Conservation (phyloP, 768 basidiomycete species). For the Pholiota microspora region DNA sequence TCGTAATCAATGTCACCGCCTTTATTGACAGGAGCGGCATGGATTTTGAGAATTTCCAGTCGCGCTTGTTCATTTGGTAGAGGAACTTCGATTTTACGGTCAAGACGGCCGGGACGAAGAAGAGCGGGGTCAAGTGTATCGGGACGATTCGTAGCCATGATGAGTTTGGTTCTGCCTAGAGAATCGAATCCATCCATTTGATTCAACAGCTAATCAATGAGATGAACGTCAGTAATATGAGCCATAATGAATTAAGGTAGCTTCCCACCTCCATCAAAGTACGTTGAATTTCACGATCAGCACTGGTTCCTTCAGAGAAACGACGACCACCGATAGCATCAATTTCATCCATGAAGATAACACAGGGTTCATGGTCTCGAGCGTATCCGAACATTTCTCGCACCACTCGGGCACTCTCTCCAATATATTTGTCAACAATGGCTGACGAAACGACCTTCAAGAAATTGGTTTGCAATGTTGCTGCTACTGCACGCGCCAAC, state of each 20-base stretch:
- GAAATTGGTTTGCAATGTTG: slow-evolving; percentile 93
- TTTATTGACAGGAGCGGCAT: slow-evolving; percentile 92
- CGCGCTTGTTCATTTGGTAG: slow-evolving; percentile 97
- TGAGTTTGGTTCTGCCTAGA: slow-evolving; percentile 90
- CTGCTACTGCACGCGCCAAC: slow-evolving; percentile 93
- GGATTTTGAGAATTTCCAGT: slow-evolving; percentile 96
- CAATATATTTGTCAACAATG: slow-evolving; percentile 98
- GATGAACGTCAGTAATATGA: background rate
- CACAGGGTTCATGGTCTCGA: slow-evolving; percentile 95
- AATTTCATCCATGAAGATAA: slow-evolving; percentile 98
- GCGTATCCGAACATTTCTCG: slow-evolving; percentile 99
- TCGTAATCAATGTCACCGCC: slow-evolving; percentile 95
- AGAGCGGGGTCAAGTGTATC: slow-evolving; percentile 98
- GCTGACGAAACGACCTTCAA: slow-evolving; percentile 98
- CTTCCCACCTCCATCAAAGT: slow-evolving; percentile 86
- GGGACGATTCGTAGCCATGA: slow-evolving; percentile 99
- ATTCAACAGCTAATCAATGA: slow-evolving; percentile 71
- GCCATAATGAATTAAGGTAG: background rate
- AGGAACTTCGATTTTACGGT: slow-evolving; percentile 97
- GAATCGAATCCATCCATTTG: slow-evolving; percentile 99
- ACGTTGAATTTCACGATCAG: slow-evolving; percentile 97
- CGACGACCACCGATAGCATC: slow-evolving; percentile 93
- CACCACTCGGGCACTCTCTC: slow-evolving; percentile 93
- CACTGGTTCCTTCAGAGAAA: slow-evolving; percentile 93
- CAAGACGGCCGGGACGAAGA: slow-evolving; percentile 91